Conservation (phyloP, 2,329 filamentous ascomycete species). For the Fusarium algeriense region DNA sequence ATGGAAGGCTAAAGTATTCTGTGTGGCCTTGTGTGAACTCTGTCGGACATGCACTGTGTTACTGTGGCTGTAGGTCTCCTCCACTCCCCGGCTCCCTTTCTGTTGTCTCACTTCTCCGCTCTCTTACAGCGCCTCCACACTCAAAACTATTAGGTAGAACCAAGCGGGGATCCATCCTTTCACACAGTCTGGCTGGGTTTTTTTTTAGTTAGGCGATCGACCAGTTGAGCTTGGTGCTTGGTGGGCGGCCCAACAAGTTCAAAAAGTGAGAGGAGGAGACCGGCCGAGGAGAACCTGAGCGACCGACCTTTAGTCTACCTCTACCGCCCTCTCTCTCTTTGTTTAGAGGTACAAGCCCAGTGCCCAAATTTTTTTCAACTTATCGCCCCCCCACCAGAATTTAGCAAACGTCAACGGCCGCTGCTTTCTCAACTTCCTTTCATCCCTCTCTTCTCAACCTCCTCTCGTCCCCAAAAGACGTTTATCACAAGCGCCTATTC, state of each 20-base stretch:
- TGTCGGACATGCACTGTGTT: constrained; percentile 20
- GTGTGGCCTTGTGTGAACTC: constrained; percentile 6
- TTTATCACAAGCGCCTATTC: constrained; percentile 47
- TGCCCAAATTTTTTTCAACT: constrained; percentile 53
- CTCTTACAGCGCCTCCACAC: constrained; percentile 42
- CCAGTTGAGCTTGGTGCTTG: constrained; percentile 48
- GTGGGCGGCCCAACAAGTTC: constrained; percentile 51
- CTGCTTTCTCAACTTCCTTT: constrained; percentile 52
- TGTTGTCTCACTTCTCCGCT: constrained; percentile 45
- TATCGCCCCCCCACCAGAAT: constrained; percentile 57
- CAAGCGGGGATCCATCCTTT: constrained; percentile 26
- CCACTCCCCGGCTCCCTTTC: constrained; percentile 28
- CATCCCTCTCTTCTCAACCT: constrained; percentile 50
- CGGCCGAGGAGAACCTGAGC: neutral
- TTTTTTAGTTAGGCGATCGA: constrained; percentile 39
- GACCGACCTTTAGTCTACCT: neutral
- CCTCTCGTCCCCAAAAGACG: constrained; percentile 47
- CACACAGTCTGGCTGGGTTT: constrained; percentile 41
- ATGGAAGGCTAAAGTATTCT: constrained; percentile 5
- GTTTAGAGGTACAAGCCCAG: constrained; percentile 44
- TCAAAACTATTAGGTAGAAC: constrained; percentile 29
- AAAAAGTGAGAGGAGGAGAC: constrained; percentile 21
- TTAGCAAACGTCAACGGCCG: constrained; percentile 54
- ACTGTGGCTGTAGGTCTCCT: constrained; percentile 28
- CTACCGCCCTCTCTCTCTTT: constrained; percentile 18